Evolutionary conservation across 176 grass and related monocot genomes (phyloP), one percentile per base, ranked within the genome.

Genomic region (Eragrostis nindensis): DNA sequence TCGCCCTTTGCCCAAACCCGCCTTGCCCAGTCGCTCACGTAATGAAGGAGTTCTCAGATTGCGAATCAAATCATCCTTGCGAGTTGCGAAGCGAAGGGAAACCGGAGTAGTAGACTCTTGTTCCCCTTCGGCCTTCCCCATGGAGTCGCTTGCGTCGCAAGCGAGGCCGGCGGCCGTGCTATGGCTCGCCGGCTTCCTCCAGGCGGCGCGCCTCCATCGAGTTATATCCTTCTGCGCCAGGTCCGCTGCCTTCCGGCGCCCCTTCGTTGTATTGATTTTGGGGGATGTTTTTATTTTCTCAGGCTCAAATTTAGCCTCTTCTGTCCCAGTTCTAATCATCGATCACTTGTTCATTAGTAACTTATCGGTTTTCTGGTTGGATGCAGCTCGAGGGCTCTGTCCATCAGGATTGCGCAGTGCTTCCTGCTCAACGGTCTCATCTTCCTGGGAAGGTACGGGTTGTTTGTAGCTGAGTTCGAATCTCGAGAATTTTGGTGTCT

Each of bases 391-490:
- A 85, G 80, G 84, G 8, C 87, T 17, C 79, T 98, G 13, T 85
- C 79, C 56, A 72, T 89, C 75, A 91, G 92, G 70, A 95, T 94
- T 41, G 88, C 86, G 38, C 92, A 95, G 82, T 95, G 96, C 84
- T 99, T 99, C 82, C 88, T 99, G 75, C 82, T 99, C 71, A 95
- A 99, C 24, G 92, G 96, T 8, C 44, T 99, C 21, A 95, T 95
- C 80, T 99, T 95, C 82, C 54, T 99, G 3, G 96, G 96, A 77
- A 99, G 96, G 96, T 99, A 90, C 18, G 45, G 22, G n/a, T 54
- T 62, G 24, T 62, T 90, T 21, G 7, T 67, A 66, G 52, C 79
- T 77, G 55, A 62, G 55, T 25, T 76, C 73, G 10, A 70, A 75
- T 54, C 22, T 22, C 21, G 3, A 19, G 12, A 39, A 74, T 78